Evolutionary conservation across 2,329 filamentous ascomycete genomes (phyloP).

Genomic region (Coniochaeta pulveracea): DNA sequence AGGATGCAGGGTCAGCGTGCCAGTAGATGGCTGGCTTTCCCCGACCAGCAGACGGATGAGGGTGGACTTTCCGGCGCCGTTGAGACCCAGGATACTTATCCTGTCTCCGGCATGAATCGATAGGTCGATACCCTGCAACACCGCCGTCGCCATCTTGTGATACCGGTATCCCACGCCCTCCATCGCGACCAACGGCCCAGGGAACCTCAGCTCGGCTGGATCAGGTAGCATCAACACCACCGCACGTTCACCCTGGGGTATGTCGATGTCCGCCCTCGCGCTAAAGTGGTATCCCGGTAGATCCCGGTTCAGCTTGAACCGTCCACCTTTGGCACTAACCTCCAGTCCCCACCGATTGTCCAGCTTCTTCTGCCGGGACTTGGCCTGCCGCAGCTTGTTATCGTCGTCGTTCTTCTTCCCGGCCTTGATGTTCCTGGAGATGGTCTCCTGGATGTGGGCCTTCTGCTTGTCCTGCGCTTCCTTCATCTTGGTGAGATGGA

Average conservation of each 20-base stretch:
- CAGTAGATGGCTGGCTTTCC: constrained; percentile 43
- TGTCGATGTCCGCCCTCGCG: constrained; percentile 56
- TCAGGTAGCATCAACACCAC: constrained; percentile 48
- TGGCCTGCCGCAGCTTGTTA: constrained; percentile 78
- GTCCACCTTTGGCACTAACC: constrained; percentile 56
- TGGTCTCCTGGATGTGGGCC: constrained; percentile 69
- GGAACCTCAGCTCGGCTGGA: constrained; percentile 61
- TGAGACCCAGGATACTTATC: constrained; percentile 66
- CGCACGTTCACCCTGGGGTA: constrained; percentile 50
- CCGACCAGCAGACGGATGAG: constrained; percentile 61
- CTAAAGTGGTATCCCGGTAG: constrained; percentile 48
- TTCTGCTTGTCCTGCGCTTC: constrained; percentile 73
- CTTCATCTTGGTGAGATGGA: constrained; percentile 63
- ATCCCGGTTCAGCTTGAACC: constrained; percentile 76
- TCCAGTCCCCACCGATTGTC: constrained; percentile 72
- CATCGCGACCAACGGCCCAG: constrained; percentile 59
- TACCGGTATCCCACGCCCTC: constrained; percentile 62
- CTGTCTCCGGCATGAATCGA: constrained; percentile 64
- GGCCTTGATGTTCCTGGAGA: constrained; percentile 61
- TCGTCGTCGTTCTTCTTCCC: constrained; percentile 71
- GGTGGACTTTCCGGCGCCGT: constrained; percentile 75
- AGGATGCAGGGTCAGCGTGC: constrained; percentile 54
- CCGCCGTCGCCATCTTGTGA: constrained; percentile 24
- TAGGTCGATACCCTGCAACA: constrained; percentile 54
- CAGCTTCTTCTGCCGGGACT: constrained; percentile 73